Conservation (phyloP, 2,329 filamentous ascomycete genomes). For the Claviceps sorghi region DNA sequence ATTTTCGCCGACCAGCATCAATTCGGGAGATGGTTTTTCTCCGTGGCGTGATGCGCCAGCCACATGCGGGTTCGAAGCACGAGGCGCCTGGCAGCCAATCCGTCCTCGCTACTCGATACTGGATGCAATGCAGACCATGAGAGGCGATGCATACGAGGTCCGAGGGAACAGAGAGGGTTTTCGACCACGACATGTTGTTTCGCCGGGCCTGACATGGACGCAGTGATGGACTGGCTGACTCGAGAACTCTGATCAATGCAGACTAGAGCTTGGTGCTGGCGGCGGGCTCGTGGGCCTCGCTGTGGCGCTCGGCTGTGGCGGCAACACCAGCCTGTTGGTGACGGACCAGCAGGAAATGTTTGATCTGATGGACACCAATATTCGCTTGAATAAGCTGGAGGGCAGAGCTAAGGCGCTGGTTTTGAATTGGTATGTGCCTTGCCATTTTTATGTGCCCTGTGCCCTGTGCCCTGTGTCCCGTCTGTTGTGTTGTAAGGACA, state of each 20-base stretch:
- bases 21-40: not conserved
- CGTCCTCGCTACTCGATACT: not conserved
- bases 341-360: constrained; percentile 85
- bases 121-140: not conserved
- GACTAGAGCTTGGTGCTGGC: constrained; percentile 82
- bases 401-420: constrained; percentile 50
- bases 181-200: not conserved
- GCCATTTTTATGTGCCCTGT: not conserved
- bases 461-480: not conserved
- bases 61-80: not conserved
- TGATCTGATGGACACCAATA: constrained; percentile 73
- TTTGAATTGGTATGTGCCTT: constrained; percentile 58
- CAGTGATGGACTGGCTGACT: constrained; percentile 7
- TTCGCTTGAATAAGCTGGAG: constrained; percentile 60
- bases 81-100: not conserved
- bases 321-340: constrained; percentile 48
- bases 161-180: not conserved
- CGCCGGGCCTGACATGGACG: not conserved
- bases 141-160: not conserved
- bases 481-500: not conserved
- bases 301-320: constrained; percentile 40
- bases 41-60: not conserved
- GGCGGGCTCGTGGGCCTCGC: constrained; percentile 70
- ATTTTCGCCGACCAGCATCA: not conserved
- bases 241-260: constrained; percentile 21